Evolutionary conservation across 208 protist species (phyloP).

Genomic region (Acanthamoeba royreba): DNA sequence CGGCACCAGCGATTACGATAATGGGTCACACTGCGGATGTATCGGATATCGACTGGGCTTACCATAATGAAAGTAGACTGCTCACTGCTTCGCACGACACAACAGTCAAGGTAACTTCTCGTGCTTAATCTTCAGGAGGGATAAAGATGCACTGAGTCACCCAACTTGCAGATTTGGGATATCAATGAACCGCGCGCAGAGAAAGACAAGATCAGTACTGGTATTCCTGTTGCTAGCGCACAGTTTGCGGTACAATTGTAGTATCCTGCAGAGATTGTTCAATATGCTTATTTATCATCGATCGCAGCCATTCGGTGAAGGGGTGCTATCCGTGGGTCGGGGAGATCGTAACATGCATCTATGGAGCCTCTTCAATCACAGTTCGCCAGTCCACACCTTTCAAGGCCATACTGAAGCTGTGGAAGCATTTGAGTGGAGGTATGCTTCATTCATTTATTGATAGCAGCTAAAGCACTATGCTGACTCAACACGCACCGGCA

Average conservation of each 20-base stretch:
- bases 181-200: background rate
- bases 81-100: background rate
- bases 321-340: background rate
- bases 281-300: background rate
- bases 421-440: background rate
- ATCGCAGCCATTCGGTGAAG: background rate
- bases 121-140: background rate
- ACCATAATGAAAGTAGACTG: background rate
- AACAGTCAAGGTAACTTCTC: background rate
- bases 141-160: background rate
- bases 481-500: background rate
- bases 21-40: background rate
- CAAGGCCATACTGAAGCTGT: background rate
- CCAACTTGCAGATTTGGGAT: background rate
- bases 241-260: background rate
- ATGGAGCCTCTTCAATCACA: background rate
- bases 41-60: background rate
- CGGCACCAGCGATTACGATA: background rate
- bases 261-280: background rate
- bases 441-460: background rate
- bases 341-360: background rate
- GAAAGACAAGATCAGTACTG: background rate
- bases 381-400: background rate
- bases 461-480: background rate
- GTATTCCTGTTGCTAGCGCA: background rate